Base-by-base conservation (phyloP, 2,329 filamentous ascomycete species). In the Aspergillus caelatus region DNA sequence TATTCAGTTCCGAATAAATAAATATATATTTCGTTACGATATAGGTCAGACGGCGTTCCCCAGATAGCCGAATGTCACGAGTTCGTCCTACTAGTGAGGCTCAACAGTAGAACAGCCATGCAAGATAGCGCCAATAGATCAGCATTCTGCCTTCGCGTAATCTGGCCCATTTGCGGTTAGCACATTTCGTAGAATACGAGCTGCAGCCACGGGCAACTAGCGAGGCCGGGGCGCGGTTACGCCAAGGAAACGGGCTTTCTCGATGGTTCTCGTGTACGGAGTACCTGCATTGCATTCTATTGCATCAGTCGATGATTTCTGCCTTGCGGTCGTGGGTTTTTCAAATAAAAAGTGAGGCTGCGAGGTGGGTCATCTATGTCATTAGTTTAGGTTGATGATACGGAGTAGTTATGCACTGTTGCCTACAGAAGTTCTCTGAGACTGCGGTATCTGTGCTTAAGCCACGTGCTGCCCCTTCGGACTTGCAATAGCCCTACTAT, bases 101-200 rank as follows among this genome's bases (percentile, higher is more conserved):
- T 50, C 8, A 26, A 50, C 3, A 7, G 48, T 32, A 52, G 28
- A 52, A 32, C 28, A 52, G 14, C 28, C 32, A 39, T 55, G 32
- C 32, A 39, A 3, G 23, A 55, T 5, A 21, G 5, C 11, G 16
- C n/a, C 30, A 12, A 55, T 23, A 26, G 52, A 39, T 54, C 52
- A 54, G 52, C 30, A 26, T 32, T 55, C 52, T 21, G 52, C 52
- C 52, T 55, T 55, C 52, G 52, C 52, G 30, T 36, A 23, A 36
- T 55, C 14, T 55, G 52, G 52, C 21, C 32, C n/a, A 9, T 55
- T 55, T 55, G 14, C 36, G 52, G 30, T 55, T 55, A 55, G 52
- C 21, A 16, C 32, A 26, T 26, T 55, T 39, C n/a, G 34, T 11
- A 26, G 52, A 39, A 55, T 55, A 55, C 52, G 52, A 55, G 52